Conservation (phyloP, 176 grass and related monocot species). For the Ensete glaucum region DNA sequence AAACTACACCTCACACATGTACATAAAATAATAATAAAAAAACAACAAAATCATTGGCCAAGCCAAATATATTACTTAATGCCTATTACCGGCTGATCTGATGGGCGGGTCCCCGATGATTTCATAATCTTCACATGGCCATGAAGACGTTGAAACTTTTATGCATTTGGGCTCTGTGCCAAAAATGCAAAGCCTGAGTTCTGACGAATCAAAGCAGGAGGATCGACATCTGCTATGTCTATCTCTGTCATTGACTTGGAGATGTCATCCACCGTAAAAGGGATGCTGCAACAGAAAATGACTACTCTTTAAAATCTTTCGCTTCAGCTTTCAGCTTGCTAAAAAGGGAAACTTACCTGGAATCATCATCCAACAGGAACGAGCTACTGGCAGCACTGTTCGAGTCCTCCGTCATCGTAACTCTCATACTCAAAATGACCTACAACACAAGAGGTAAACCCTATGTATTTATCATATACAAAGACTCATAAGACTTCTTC, state of each 20-base stretch:
- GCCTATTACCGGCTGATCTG: conserved; percentile 25
- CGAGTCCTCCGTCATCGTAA: conserved; percentile 91
- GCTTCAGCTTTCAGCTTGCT: no score
- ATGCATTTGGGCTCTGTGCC: conserved; percentile 53
- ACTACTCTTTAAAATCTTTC: not conserved
- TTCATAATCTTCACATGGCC: conserved; percentile 59
- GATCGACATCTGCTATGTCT: conserved; percentile 66
- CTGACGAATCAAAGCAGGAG: conserved; percentile 53
- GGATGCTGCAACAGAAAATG: conserved; percentile 46
- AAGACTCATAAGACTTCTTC: no score
- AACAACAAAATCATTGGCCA: conserved; percentile 48
- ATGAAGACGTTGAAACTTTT: not conserved
- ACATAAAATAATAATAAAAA: conserved; percentile 26
- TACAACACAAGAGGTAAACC: conserved; percentile 11
- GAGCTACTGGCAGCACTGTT: conserved; percentile 76
- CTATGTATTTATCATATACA: not conserved
- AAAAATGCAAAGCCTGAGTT: conserved; percentile 77
- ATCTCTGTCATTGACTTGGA: conserved; percentile 83
- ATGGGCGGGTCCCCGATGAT: conserved; percentile 16
- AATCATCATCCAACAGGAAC: conserved; percentile 97
- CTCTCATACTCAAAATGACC: conserved; percentile 92
- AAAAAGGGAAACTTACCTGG: conserved; percentile 39
- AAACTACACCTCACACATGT: not conserved
- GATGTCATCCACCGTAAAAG: conserved; percentile 86
- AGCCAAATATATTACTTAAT: conserved; percentile 33